Base-by-base conservation (phyloP, 768 basidiomycete species). In the Clitopilus hobsonii region DNA sequence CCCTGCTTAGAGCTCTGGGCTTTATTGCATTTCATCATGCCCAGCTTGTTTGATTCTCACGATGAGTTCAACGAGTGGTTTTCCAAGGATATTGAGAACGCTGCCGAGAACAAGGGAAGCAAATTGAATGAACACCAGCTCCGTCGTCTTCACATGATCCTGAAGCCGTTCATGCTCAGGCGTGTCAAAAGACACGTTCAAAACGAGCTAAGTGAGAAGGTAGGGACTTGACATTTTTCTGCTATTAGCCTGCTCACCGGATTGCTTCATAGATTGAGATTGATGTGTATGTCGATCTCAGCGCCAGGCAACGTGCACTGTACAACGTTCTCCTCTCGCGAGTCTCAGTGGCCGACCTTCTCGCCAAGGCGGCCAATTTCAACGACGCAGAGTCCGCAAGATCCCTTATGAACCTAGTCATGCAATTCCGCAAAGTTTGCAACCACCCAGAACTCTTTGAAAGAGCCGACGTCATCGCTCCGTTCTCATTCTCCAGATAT, bases 61-160 rank as follows among this genome's bases (percentile, higher is more conserved):
- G 95, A 98, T 65, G 97, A 99, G 72, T 99, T 99, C 77, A 94
- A 90, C 67, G 96, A 98, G 69, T 99, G 97, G 97, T 99, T 99
- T 69, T 97, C 96, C 10, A 97, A 98, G 71, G 97, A 98, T 64
- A 98, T 98, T 53, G 97, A 99, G 74, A 95, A 91, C 65, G 93
- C 92, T 16, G 81, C 81, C 5, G 94, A 94, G 69, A 94, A 94
- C 67, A 91, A 92, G 63, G 91, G 90, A 5, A 86, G 88, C 69
- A 91, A 87, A 66, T 77, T 98, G 60, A 97, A 96, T 65, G 95
- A 97, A 66, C 88, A 97, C 67, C 97, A 99, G 68, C 75, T 99
- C 41, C 84, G 94, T 49, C 86, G 97, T 36, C 72, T 99, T 57
- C 97, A 99, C 66, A 97, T 98, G 93, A 98, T 99, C 56, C 77